Evolutionary conservation across 331 rosid genomes (phyloP).

Genomic region (Telfairia occidentalis): DNA sequence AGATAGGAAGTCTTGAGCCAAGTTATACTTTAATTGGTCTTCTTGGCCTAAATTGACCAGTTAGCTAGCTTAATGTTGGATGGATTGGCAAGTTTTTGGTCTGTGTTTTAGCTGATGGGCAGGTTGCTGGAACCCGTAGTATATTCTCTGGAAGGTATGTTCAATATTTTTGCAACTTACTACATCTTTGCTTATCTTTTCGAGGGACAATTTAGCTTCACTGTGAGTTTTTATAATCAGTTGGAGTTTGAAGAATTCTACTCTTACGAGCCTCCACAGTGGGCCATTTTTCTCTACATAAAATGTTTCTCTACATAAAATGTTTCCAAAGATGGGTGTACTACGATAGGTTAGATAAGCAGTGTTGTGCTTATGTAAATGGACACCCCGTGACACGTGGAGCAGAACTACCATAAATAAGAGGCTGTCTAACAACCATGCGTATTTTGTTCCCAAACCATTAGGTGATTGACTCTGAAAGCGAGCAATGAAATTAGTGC

Average conservation of each 20-base stretch:
- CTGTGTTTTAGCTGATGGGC: constrained; percentile 5
- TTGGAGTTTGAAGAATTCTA: not conserved
- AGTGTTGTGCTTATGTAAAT: not conserved
- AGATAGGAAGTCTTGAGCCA: not conserved
- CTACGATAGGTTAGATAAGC: not conserved
- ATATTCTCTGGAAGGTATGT: not conserved
- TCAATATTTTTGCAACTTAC: not conserved
- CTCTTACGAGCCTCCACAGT: not conserved
- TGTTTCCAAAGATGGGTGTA: not conserved
- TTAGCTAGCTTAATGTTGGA: constrained; percentile 2
- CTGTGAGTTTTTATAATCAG: not conserved
- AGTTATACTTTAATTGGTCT: not conserved
- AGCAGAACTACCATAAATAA: not conserved
- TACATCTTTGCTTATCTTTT: not conserved
- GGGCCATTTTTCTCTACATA: not conserved
- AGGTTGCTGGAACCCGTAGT: not conserved
- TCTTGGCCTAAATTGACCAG: not conserved
- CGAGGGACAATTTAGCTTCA: not conserved
- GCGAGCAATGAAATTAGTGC: not conserved
- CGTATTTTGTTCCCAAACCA: not conserved
- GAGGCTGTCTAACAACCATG: not conserved
- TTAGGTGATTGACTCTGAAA: not conserved
- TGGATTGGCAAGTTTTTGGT: not conserved
- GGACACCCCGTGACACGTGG: not conserved
- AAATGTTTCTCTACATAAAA: not conserved